Conservation (phyloP, 768 basidiomycete genomes). For the Russula emetica region DNA sequence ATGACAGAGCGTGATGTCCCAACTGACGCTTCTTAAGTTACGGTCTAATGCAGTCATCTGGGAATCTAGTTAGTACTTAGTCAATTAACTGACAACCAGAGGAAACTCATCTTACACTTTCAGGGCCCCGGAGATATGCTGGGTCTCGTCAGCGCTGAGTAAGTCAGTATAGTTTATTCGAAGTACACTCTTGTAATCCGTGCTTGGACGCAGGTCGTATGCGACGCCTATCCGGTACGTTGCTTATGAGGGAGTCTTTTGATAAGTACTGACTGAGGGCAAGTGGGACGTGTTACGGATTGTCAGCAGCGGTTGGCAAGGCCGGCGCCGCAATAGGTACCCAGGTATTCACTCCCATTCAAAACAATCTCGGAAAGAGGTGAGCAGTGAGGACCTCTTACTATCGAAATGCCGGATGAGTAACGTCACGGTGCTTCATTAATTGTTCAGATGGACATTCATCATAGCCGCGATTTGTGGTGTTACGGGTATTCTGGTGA, state of each 20-base stretch:
- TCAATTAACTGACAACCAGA: not conserved
- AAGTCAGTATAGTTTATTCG: slow-evolving; percentile 31
- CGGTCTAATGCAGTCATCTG: slow-evolving; percentile 67
- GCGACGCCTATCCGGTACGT: slow-evolving; percentile 58
- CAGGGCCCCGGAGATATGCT: slow-evolving; percentile 72
- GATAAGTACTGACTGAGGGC: slow-evolving; percentile 5
- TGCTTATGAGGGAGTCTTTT: not conserved
- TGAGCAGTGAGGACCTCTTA: slow-evolving; percentile 30
- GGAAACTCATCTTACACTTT: not conserved
- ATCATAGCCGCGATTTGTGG: slow-evolving; percentile 69
- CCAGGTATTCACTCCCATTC: slow-evolving; percentile 67
- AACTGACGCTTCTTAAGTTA: slow-evolving; percentile 41
- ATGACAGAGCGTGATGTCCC: slow-evolving; percentile 1
- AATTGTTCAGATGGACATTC: slow-evolving; percentile 52
- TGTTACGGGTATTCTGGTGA: slow-evolving; percentile 55
- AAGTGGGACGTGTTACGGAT: slow-evolving; percentile 65
- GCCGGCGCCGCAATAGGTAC: slow-evolving; percentile 70
- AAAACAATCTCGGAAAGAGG: slow-evolving; percentile 62
- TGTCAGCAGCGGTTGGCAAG: slow-evolving; percentile 65
- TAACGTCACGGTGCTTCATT: not conserved
- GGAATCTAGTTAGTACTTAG: slow-evolving; percentile 44
- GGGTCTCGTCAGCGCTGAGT: slow-evolving; percentile 63
- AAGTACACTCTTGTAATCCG: not conserved
- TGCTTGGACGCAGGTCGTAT: slow-evolving; percentile 43
- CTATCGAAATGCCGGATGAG: not conserved